Base-by-base conservation (phyloP, 2,329 filamentous ascomycete genomes). In the Pseudogymnoascus sp. region DNA sequence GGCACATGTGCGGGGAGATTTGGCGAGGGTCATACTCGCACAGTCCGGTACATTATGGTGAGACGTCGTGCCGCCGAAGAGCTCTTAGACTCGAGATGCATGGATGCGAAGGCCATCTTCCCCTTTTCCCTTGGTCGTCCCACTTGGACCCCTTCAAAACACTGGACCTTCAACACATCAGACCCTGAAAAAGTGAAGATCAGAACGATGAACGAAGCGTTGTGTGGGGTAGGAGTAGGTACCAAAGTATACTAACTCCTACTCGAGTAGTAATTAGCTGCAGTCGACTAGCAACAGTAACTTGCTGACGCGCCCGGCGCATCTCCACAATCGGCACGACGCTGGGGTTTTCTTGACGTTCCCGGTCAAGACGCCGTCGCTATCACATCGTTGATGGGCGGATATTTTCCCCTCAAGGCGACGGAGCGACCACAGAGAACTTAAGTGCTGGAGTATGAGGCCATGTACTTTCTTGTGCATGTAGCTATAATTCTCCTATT, bases 21-120 rank as follows among this genome's bases (percentile, higher is more conserved):
- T 67, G 2, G 77, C 76, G 60, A 79, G 76, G 76, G 62, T 78
- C 71, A 65, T 70, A 77, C 59, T 79, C 77, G 14, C 76, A 77
- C 3, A 31, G 28, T 10, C 3, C 1, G 74, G 67, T 5, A 71
- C 16, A n/a, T 31, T 28, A 12, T 28, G 44, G 44, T 10, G 44
- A 31, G 47, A 31, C 25, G 25, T 11, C 25, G 25, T 53, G n/a
- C 14, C 16, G 47, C 14, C 16, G 47, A 12, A n/a, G n/a, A 31
- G 14, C 47, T 31, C 44, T n/a, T 6, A 28, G 44, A 28, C 44
- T 25, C 12, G 12, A 28, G 44, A 28, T 28, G 6, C 11, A 47
- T n/a, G 21, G 42, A 47, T n/a, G n/a, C 12, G 42, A 31, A 11
- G 47, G 14, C n/a, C n/a, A 18, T 53, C 5, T 53, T 53, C 5